Conservation (phyloP, 495 filamentous ascomycete genomes). For the Glarea lozoyensis region DNA sequence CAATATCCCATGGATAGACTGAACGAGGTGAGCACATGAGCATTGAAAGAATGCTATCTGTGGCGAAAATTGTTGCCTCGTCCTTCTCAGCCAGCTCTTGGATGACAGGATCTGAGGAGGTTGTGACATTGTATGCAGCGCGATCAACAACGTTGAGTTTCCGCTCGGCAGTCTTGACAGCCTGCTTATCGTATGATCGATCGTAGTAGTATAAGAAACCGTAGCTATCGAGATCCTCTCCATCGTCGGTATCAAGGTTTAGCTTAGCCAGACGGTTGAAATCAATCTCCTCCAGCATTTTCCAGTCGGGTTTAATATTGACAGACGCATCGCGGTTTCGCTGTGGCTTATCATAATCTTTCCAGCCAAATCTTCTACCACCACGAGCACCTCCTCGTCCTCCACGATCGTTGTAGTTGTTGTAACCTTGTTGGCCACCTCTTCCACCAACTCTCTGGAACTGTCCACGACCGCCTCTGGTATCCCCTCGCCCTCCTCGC, state of each 20-base stretch:
- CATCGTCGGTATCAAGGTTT: constrained; percentile 87
- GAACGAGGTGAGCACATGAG: constrained; percentile 95
- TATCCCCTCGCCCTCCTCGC: constrained; percentile 42
- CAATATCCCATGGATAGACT: constrained; percentile 96
- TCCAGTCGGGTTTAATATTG: constrained; percentile 90
- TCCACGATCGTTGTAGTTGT: constrained; percentile 52
- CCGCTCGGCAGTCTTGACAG: constrained; percentile 78
- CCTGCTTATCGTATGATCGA: constrained; percentile 82
- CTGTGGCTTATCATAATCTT: constrained; percentile 96
- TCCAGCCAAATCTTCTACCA: constrained; percentile 92
- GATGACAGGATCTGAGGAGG: constrained; percentile 89
- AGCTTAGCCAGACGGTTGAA: constrained; percentile 91
- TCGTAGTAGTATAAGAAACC: constrained; percentile 98
- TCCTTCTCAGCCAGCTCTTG: constrained; percentile 95
- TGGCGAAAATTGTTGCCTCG: constrained; percentile 94
- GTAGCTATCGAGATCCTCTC: constrained; percentile 90
- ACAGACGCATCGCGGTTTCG: constrained; percentile 92
- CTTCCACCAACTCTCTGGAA: constrained; percentile 66
- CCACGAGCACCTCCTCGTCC: constrained; percentile 48
- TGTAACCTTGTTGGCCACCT: constrained; percentile 46
- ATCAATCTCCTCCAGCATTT: constrained; percentile 94
- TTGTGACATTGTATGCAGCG: constrained; percentile 95
- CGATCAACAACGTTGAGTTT: constrained; percentile 83
- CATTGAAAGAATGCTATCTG: constrained; percentile 95
- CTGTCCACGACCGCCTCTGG: constrained; percentile 51